phyloP scores from a whole-genome alignment of 257 asterid species.

The Cinchona pubescens region DNA sequence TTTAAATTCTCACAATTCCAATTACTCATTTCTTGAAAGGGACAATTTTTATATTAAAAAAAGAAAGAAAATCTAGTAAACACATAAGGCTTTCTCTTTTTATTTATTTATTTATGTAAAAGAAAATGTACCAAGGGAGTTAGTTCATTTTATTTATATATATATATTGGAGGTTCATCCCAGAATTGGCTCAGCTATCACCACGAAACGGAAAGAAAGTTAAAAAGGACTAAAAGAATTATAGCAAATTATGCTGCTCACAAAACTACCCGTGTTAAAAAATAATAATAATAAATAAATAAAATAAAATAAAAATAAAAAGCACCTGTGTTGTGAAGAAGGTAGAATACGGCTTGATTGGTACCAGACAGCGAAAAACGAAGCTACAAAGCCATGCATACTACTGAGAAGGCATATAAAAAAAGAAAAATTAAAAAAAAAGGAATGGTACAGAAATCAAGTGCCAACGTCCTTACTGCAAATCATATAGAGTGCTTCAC shows the following conservation, averaged over 20 bases:
- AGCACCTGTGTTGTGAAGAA: neutral
- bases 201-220: neutral
- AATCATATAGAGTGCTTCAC: neutral
- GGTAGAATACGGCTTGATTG: slow-evolving; percentile 1
- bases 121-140: neutral
- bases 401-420: neutral
- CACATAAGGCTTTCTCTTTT: too few species aligned
- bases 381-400: neutral
- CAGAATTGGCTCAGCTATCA: neutral
- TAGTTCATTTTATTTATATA: neutral
- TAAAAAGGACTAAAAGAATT: neutral
- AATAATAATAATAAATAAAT: too few species aligned
- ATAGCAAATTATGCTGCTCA: slow-evolving; percentile 6
- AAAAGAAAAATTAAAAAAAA: neutral
- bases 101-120: too few species aligned
- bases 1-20: too few species aligned
- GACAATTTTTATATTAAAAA: too few species aligned
- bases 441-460: slow-evolving; percentile 13
- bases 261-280: neutral
- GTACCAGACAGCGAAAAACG: neutral
- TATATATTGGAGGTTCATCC: neutral
- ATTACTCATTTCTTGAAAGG: neutral
- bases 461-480: slow-evolving; percentile 1
- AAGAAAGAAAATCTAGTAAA: too few species aligned
- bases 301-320: too few species aligned